Evolutionary conservation across 768 basidiomycete genomes (phyloP), one percentile per base, ranked within the genome.

Genomic region (Xerocomus potaroensis): DNA sequence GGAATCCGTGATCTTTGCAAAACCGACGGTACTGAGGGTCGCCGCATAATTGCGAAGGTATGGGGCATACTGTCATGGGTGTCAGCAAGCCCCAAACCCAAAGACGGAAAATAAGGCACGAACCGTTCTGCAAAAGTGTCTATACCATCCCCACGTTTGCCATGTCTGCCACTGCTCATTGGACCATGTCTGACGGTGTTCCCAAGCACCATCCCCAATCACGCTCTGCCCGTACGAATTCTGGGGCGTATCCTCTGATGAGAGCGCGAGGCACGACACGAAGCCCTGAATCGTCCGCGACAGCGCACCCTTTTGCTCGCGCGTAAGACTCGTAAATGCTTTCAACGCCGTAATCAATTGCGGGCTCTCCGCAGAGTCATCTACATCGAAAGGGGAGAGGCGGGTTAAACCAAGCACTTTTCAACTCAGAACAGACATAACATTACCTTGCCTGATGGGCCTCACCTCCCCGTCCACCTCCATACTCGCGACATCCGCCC

Each of bases 61-160:
- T 0, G 87, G 84, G 4, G 87, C 79, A 54, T 90, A 91, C 89
- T 91, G 50, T 15, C 26, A 42, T 4, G 15, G 5, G 23, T 9
- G 37, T 43, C 37, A 27, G 23, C 6, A 48, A 54, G 11, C 3
- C 5, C 16, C 6, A 4, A 54, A 50, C 26, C 7, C 6, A 1
- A 1, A 22, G 15, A 48, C 14, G 3, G 8, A 36, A 5, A 19
- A 31, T 21, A 31, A 11, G 70, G 36, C n/a, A 56, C 88, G 53
- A 44, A 92, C 91, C 64, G 69, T 75, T 58, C 90, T 74, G 65
- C 87, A 88, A 70, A 91, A 93, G 56, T 95, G 89, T 49, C 87
- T 73, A 56, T 87, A 93, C 91, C 91, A 94, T 2, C 87, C 83
- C 85, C 88, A 91, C 0, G 84, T 87, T 68, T 88, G 83, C 90